Evolutionary conservation across 164 flowering plant species (phyloP).

Genomic region (Akebia trifoliata): DNA sequence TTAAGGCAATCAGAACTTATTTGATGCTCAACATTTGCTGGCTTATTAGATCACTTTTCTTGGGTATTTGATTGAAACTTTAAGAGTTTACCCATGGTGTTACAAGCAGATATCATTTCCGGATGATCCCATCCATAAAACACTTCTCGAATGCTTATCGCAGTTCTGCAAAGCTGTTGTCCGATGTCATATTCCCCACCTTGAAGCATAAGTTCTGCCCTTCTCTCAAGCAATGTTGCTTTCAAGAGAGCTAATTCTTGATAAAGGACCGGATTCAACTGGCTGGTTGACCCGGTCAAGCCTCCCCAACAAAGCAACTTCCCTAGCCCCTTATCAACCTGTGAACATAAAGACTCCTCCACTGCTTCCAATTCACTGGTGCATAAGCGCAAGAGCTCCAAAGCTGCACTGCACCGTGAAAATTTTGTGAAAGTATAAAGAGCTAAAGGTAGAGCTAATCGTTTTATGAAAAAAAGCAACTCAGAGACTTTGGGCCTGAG

Average conservation of each 20-base stretch:
- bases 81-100: constrained; percentile 5
- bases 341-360: constrained; percentile 5
- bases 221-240: constrained; percentile 12
- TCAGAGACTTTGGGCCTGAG: constrained; percentile 18
- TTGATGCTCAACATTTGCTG: neutral
- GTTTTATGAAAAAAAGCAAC: constrained; percentile 12
- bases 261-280: constrained; percentile 6
- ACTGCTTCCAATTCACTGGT: constrained; percentile 7
- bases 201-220: constrained; percentile 12
- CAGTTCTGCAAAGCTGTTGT: constrained; percentile 3
- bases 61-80: constrained; percentile 6
- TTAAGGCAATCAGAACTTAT: neutral
- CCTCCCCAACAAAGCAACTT: constrained; percentile 3
- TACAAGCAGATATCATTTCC: neutral
- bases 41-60: neutral
- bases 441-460: constrained; percentile 15
- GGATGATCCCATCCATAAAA: constrained; percentile 5
- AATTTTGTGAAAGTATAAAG: neutral
- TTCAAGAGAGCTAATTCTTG: constrained; percentile 9
- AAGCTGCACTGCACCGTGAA: constrained; percentile 10
- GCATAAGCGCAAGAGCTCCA: constrained; percentile 13
- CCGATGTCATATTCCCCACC: constrained; percentile 13
- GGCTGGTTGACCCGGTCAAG: neutral
- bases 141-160: constrained; percentile 11
- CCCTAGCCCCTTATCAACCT: neutral